Evolutionary conservation across 345 rosid genomes (phyloP), one percentile per base, ranked within the genome.

Genomic region (Brassica juncea): DNA sequence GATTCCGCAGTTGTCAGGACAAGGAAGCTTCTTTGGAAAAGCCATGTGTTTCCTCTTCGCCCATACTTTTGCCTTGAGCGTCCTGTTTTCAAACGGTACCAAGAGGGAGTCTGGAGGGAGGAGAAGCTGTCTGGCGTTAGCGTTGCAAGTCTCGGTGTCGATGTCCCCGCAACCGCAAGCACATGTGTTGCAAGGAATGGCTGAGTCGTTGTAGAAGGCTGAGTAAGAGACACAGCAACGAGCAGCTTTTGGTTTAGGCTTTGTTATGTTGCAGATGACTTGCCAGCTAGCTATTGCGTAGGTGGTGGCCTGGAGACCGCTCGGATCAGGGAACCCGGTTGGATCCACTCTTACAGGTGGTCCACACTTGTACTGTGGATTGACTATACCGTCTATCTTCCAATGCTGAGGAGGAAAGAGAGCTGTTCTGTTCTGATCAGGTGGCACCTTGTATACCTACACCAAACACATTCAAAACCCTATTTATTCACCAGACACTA

Each of bases 211-310:
- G 84, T 91, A 95, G 55, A 85, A 95, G 19, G 99, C 99, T 8
- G 98, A 91, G 87, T 87, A 93, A 2, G 99, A 91, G 25, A 93
- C 99, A 19, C 99, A 95, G 52, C 98, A 95, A 30, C 84, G 82
- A 1, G 98, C 68, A 52, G 86, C 82, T 47, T 82, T 68, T 6
- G 75, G 73, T 82, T 90, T 89, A 2, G 97, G 94, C 25, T 79
- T 85, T 0, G 96, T 84, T 27, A 95, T 90, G 83, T 93, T 93
- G 86, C 99, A 95, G 1, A 86, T 72, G 0, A 95, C 76, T 76
- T 93, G 97, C 92, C 92, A 95, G 63, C 84, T 93, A 0, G 98
- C 98, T 0, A 90, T 11, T 0, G 99, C 99, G 3, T 71, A 75
- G 0, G 81, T n/a, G 0, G 74, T 81, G 0, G 93, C 85, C 42